Evolutionary conservation across 768 basidiomycete species (phyloP).

Genomic region (Agrocybe pediades): DNA sequence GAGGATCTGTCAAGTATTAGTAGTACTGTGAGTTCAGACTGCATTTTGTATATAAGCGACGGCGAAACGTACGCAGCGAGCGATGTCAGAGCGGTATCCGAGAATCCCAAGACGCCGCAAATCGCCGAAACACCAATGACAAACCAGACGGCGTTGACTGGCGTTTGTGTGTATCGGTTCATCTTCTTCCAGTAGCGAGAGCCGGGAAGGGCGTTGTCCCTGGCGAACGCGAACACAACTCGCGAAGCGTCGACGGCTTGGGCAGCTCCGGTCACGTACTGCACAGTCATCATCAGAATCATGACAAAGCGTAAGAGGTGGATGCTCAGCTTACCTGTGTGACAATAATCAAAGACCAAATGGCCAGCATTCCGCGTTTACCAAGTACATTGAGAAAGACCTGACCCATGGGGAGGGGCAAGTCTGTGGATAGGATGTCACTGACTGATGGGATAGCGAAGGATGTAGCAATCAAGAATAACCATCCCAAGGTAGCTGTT

Average conservation of each 20-base stretch:
- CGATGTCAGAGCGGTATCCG: conserved; percentile 59
- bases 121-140: conserved; percentile 59
- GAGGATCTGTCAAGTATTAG: conserved; percentile 46
- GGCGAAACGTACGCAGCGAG: conserved; percentile 57
- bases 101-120: conserved; percentile 69
- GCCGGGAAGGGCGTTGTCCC: conserved; percentile 74
- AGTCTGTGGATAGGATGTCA: conserved; percentile 44
- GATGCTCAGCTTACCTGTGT: conserved; percentile 36
- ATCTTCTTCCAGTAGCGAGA: conserved; percentile 71
- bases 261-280: conserved; percentile 76
- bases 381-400: conserved; percentile 67
- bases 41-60: not conserved
- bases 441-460: conserved; percentile 61
- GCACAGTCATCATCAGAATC: not conserved
- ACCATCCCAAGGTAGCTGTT: conserved; percentile 65
- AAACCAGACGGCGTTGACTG: conserved; percentile 77
- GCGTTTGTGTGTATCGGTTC: conserved; percentile 61
- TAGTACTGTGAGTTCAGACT: not conserved
- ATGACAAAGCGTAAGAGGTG: not conserved
- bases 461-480: conserved; percentile 65
- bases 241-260: conserved; percentile 77
- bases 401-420: conserved; percentile 75
- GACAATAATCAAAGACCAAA: conserved; percentile 73
- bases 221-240: conserved; percentile 74
- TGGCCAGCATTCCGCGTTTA: conserved; percentile 68